A percentile compares a stretch with the other conserved stretches of the same genome.
Conservation (phyloP, 371 early-diverging fungal genomes). For the Actinomucor elegans region DNA sequence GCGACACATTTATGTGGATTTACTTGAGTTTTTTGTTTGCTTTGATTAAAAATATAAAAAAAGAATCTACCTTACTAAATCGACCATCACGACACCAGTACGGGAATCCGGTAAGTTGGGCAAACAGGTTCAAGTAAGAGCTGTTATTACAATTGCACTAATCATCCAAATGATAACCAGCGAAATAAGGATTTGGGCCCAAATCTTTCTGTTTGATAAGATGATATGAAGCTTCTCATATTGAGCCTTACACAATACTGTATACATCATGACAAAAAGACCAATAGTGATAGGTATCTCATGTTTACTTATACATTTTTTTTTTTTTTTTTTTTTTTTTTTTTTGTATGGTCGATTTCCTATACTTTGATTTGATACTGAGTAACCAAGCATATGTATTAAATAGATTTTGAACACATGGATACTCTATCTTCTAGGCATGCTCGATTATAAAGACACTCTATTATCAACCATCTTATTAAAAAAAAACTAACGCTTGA, state of each 20-base stretch:
- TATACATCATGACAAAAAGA: conserved; percentile 72
- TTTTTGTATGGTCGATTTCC: no score
- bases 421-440: no score
- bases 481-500: no score
- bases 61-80: conserved; percentile 47
- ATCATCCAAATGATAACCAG: conserved; percentile 68
- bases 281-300: conserved; percentile 72
- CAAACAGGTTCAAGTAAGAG: conserved; percentile 70
- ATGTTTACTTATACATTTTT: no score
- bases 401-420: no score
- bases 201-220: conserved; percentile 35
- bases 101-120: conserved; percentile 70
- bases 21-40: no score
- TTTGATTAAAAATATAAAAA: neutral
- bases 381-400: no score
- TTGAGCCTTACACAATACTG: conserved; percentile 68
- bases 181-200: conserved; percentile 54
- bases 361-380: no score
- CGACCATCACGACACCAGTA: conserved; percentile 75
- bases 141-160: conserved; percentile 71
- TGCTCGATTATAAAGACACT: no score
- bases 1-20: conserved; percentile 61
- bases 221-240: conserved; percentile 55
- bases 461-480: no score
- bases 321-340: no score